Evolutionary conservation across 768 basidiomycete species (phyloP), one percentile per base, ranked within the genome.

Genomic region (Cystofilobasidium capitatum): DNA sequence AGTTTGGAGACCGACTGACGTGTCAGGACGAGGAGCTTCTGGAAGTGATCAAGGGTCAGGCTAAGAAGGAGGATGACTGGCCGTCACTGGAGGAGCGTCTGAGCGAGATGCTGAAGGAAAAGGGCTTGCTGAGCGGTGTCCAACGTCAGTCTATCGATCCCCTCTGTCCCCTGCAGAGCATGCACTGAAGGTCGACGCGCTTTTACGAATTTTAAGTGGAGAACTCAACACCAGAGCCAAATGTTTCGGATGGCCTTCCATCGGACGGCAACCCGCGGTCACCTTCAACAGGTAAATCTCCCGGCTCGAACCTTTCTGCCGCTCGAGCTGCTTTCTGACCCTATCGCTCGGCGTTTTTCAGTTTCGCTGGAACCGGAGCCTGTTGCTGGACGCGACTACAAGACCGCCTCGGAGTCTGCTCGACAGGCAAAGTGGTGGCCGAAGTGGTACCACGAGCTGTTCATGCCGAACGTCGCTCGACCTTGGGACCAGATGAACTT

Each of bases 371-470:
- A 49, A 33, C 33, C 29, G 47, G 39, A 26, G 24, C 37, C 24
- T 20, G 51, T 31, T 16, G 51, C 33, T 20, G 29, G 20, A 17
- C 51, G 51, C 51, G 51, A 55, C 31, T 55, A 55, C 51, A 29
- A 31, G 51, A 55, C 51, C 29, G 51, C 66, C 22, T 65, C 63
- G 24, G 20, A 42, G 26, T 62, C 69, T n/a, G 66, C 64, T 33
- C 59, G 69, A 49, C 72, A 69, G 33, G 73, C 73, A 3, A 10
- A 49, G 3, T 69, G 68, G n/a, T 97, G 93, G 91, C 94, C 93
- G 0, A 88, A 89, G 75, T 98, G 96, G 96, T 99, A 89, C 74
- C 91, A 87, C 88, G 92, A 97, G 31, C 83, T 90, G 3, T 72
- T 75, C 22, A 64, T 69, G 6, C 69, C 89, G 87, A 3, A 87